Base-by-base conservation (phyloP, 306 rosid genomes). In the Oxytropis ochrocephala region DNA sequence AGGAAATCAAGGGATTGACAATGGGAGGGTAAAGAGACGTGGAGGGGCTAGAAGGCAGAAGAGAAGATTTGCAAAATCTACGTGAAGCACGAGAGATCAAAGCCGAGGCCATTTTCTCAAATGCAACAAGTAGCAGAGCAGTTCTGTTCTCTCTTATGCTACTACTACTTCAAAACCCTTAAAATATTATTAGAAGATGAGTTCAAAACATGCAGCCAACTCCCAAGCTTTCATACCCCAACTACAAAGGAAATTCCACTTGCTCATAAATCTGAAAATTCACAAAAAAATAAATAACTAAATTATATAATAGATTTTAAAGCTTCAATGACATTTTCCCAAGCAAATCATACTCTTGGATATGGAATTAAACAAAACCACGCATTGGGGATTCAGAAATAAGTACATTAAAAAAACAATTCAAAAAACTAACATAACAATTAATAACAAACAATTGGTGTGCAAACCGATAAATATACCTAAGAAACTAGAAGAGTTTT, bases 41-140 rank as follows among this genome's bases (percentile, higher is more conserved):
- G 8, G 58, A 78, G 50, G 14, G 19, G 39, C 69, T 2, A 29
- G 78, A 73, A 60, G 75, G 38, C 57, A 76, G 35, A 21, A 71
- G 41, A 5, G 75, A 74, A 43, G 81, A 64, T 59, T 64, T 85
- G 47, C 46, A 73, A 77, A 73, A 56, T 64, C 85, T 69, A 52
- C 81, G 83, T 3, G 81, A 81, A 47, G 68, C 17, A 7, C 88
- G 74, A 70, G 64, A 67, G 14, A 81, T 33, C 67, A 67, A 67
- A 69, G 75, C 19, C 17, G 81, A 72, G 17, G 67, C 72, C 90
- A 88, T 87, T 32, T 6, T 74, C 41, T 69, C 19, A 52, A 61
- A 73, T 32, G 67, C 65, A 72, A 18, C 16, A 42, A 24, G 52
- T 42, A 6, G 36, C 6, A 29, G 11, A 6, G 36, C 3, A 29